phyloP scores from a whole-genome alignment of 257 asterid species.

The Hygrophila difformis region DNA sequence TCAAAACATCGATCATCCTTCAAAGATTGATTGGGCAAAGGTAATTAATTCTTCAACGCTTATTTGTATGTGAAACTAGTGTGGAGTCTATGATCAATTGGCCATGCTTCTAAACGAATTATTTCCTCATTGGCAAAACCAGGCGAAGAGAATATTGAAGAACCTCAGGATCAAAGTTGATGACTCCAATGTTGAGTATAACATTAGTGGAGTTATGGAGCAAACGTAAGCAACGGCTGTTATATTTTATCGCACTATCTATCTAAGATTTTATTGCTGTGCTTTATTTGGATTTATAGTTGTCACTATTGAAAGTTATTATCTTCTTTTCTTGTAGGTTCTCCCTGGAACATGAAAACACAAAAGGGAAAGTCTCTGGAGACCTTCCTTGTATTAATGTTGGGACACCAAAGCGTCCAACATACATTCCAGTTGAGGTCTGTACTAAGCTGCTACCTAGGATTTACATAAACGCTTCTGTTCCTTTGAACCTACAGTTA shows the following conservation, averaged over 20 bases:
- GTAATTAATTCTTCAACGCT: slow-evolving; percentile 18
- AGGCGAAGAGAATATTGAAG: slow-evolving; percentile 59
- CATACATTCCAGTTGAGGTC: slow-evolving; percentile 65
- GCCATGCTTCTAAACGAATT: background rate
- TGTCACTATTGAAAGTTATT: background rate
- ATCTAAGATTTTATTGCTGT: too few relatives aligned
- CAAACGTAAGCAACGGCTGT: slow-evolving; percentile 31
- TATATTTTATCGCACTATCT: too few relatives aligned
- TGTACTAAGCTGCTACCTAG: background rate
- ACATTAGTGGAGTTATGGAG: slow-evolving; percentile 51
- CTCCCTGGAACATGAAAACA: slow-evolving; percentile 30
- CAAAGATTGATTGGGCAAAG: slow-evolving; percentile 48
- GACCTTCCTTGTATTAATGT: slow-evolving; percentile 56
- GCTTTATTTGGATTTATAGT: background rate
- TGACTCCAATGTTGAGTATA: slow-evolving; percentile 38
- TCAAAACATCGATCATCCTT: slow-evolving; percentile 41
- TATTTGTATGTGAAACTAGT: background rate
- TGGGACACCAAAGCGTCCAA: slow-evolving; percentile 59
- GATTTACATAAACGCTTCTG: background rate
- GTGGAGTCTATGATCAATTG: background rate
- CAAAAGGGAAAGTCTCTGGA: slow-evolving; percentile 22
- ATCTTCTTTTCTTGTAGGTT: slow-evolving; percentile 28
- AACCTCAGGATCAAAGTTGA: slow-evolving; percentile 38
- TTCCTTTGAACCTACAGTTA: background rate
- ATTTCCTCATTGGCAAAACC: slow-evolving; percentile 9